Percentiles rank a stretch among this genome's conserved stretches.
Evolutionary conservation across 2,329 filamentous ascomycete genomes (phyloP).

Genomic region (Cyclaneusma minus): DNA sequence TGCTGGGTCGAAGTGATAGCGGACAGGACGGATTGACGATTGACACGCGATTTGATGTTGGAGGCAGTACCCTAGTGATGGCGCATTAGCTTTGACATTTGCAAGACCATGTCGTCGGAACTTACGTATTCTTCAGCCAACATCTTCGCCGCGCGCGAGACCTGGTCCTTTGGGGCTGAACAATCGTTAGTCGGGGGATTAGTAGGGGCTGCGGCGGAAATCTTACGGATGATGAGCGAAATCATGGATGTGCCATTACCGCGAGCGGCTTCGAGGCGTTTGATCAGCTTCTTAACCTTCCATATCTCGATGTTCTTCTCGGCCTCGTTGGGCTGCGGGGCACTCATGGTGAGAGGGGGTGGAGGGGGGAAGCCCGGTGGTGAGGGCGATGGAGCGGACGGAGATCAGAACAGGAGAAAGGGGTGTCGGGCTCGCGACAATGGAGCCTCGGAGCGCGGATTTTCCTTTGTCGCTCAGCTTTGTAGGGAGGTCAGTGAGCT

Average conservation of each 20-base stretch:
- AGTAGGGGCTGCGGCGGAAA: slow-evolving; percentile 8
- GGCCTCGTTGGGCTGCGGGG: slow-evolving; percentile 75
- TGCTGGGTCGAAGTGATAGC: slow-evolving; percentile 99
- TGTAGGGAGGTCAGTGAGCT: no score
- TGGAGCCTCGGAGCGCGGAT: no score
- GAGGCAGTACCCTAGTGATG: slow-evolving; percentile 71
- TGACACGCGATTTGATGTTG: slow-evolving; percentile 99
- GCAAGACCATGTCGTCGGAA: slow-evolving; percentile 9
- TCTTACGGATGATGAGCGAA: slow-evolving; percentile 90
- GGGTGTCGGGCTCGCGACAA: no score
- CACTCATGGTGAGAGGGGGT: slow-evolving; percentile 82
- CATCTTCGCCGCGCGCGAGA: slow-evolving; percentile 96
- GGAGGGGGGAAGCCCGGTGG: slow-evolving; percentile 8
- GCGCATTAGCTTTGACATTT: slow-evolving; percentile 3
- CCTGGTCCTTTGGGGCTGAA: slow-evolving; percentile 89
- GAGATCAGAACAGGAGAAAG: no score
- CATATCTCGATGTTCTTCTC: slow-evolving; percentile 93
- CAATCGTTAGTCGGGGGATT: no score
- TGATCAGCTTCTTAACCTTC: slow-evolving; percentile 99
- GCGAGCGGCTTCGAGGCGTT: slow-evolving; percentile 89
- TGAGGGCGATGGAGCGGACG: no score
- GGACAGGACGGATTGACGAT: slow-evolving; percentile 91
- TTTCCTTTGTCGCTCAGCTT: no score
- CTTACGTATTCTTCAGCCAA: slow-evolving; percentile 99
- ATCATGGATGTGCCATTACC: slow-evolving; percentile 99